Conservation (phyloP, 1,284 basidiomycete species). For the Malassezia pachydermatis region DNA sequence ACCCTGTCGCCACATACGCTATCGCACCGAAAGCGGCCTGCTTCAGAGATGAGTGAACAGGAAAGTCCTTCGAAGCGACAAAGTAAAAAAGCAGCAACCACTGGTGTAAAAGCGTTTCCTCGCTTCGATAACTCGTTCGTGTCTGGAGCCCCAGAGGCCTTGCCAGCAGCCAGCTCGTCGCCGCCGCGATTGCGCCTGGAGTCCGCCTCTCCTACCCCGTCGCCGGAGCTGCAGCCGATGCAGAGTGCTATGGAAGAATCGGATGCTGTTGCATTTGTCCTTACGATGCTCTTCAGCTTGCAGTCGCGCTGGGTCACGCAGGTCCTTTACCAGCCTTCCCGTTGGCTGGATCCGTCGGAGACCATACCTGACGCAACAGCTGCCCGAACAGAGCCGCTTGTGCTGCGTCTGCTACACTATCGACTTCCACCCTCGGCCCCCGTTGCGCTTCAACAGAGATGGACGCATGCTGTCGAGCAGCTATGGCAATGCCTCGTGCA, state of each 20-base stretch:
- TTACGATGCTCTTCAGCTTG: constrained; percentile 2
- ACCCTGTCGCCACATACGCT: constrained; percentile 4
- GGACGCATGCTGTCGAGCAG: not conserved
- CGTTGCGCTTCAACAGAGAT: not conserved
- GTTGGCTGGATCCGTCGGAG: no score
- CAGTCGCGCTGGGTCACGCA: constrained; percentile 15
- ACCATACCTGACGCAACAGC: no score
- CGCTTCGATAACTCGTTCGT: constrained; percentile 15
- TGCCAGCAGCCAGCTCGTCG: not conserved
- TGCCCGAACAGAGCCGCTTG: no score
- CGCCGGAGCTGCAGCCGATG: not conserved
- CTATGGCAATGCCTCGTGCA: constrained; percentile 11
- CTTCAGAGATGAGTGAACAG: not conserved
- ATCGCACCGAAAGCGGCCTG: constrained; percentile 1
- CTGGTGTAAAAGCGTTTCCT: constrained; percentile 8
- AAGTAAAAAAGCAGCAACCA: not conserved
- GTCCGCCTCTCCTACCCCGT: constrained; percentile 5
- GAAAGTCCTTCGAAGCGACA: not conserved
- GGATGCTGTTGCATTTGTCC: constrained; percentile 3
- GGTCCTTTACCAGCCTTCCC: constrained; percentile 8
- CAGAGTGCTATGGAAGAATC: not conserved
- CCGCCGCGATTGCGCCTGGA: not conserved
- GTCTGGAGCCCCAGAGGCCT: constrained; percentile 1
- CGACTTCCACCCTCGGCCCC: no score
- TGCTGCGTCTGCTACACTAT: no score